Conservation (phyloP, 2,329 filamentous ascomycete species). For the Cordyceps fumosorosea region DNA sequence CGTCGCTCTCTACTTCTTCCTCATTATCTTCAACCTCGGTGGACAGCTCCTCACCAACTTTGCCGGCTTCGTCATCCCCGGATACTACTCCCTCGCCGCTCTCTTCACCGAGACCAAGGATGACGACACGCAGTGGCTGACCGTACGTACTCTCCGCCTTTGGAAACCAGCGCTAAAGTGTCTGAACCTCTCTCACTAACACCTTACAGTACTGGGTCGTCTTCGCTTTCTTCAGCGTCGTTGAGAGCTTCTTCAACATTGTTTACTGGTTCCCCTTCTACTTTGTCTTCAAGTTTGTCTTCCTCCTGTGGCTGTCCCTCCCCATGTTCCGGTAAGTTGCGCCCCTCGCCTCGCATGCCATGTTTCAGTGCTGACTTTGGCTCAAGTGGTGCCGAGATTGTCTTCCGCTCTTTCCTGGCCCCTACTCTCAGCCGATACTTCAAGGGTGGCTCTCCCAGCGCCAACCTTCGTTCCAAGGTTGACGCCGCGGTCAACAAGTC, state of each 20-base stretch:
- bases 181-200: constrained; percentile 27
- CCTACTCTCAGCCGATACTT: constrained; percentile 94
- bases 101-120: constrained; percentile 65
- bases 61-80: constrained; percentile 74
- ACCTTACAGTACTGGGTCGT: constrained; percentile 75
- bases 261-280: constrained; percentile 98
- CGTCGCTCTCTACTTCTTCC: constrained; percentile 76
- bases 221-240: constrained; percentile 72
- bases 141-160: constrained; percentile 42
- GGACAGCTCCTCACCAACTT: constrained; percentile 84
- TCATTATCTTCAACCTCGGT: constrained; percentile 88
- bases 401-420: constrained; percentile 94
- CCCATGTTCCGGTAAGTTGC: constrained; percentile 78
- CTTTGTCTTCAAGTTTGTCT: constrained; percentile 98
- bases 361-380: constrained; percentile 12
- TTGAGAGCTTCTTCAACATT: constrained; percentile 76
- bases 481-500: constrained; percentile 67
- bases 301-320: constrained; percentile 95
- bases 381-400: constrained; percentile 79
- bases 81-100: constrained; percentile 76
- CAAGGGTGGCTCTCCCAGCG: constrained; percentile 64
- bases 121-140: constrained; percentile 78
- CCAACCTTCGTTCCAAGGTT: constrained; percentile 83
- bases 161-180: neutral
- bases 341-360: neutral